phyloP scores from a whole-genome alignment of 139 green algal genomes.

The Parachlorella kessleri region DNA sequence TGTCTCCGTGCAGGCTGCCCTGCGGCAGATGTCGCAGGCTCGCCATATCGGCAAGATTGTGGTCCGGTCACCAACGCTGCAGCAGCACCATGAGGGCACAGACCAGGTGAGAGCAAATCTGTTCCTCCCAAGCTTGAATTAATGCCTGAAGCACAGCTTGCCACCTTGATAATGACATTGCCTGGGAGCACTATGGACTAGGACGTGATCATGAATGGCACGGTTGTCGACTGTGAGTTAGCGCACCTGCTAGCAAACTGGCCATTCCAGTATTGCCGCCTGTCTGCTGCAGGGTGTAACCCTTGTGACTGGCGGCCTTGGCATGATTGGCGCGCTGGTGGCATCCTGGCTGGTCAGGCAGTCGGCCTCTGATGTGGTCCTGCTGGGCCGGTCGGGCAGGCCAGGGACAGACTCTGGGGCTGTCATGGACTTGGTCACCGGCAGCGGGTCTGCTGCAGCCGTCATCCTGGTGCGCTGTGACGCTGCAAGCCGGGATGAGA shows the following conservation, averaged over 20 bases:
- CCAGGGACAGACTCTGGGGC: slow-evolving; percentile 5
- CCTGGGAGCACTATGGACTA: no score
- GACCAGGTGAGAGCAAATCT: neutral
- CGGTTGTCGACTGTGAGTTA: no score
- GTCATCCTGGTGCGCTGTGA: slow-evolving; percentile 32
- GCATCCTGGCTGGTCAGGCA: slow-evolving; percentile 62
- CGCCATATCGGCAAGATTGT: slow-evolving; percentile 89
- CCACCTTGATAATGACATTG: neutral
- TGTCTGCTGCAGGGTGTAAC: slow-evolving; percentile 9
- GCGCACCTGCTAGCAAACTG: neutral
- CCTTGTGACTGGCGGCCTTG: slow-evolving; percentile 45
- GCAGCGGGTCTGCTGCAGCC: neutral
- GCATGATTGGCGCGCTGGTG: slow-evolving; percentile 56
- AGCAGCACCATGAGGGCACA: slow-evolving; percentile 8
- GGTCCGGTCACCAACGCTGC: slow-evolving; percentile 33
- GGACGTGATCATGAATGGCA: no score
- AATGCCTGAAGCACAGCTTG: neutral
- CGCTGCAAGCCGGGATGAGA: slow-evolving; percentile 9
- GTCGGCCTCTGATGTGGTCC: slow-evolving; percentile 20
- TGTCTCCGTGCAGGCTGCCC: slow-evolving; percentile 52
- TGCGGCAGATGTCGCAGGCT: slow-evolving; percentile 86
- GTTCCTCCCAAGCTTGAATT: neutral
- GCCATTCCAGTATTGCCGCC: neutral
- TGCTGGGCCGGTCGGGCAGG: slow-evolving; percentile 51
- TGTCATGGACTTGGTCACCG: neutral